Conservation (phyloP, 768 basidiomycete genomes). For the Boletus rufocinnamomeus region DNA sequence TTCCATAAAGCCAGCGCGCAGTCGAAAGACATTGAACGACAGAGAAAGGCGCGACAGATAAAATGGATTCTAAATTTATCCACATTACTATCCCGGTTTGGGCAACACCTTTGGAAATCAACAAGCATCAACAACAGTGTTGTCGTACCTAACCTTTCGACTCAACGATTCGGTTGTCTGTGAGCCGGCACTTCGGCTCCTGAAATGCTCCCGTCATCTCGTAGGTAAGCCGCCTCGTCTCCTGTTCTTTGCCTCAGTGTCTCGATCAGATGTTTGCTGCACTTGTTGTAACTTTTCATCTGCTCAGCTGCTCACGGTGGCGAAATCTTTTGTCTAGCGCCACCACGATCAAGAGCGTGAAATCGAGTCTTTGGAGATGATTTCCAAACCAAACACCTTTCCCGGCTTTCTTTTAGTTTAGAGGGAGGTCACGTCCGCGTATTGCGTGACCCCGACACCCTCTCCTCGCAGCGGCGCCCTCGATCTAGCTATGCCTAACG, state of each 20-base stretch:
- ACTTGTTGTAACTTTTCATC: too few relatives aligned
- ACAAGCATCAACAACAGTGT: neutral
- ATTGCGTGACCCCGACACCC: neutral
- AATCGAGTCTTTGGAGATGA: neutral
- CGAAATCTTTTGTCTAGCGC: neutral
- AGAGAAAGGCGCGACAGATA: too few relatives aligned
- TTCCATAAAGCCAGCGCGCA: neutral
- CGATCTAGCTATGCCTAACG: neutral
- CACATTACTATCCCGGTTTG: neutral
- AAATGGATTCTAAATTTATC: neutral
- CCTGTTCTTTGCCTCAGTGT: neutral
- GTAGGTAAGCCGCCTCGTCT: neutral
- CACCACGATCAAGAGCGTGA: neutral
- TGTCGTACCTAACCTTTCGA: neutral
- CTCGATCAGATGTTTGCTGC: too few relatives aligned
- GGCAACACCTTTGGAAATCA: neutral
- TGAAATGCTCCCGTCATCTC: neutral
- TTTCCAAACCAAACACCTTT: neutral
- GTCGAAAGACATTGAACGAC: neutral
- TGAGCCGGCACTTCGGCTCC: neutral
- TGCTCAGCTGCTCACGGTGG: neutral
- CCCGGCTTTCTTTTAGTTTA: neutral
- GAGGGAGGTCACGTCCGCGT: neutral
- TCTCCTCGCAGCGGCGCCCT: constrained; percentile 6
- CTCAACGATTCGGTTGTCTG: neutral